phyloP scores from a whole-genome alignment of 2,329 filamentous ascomycete genomes.

The Penicillium expansum region DNA sequence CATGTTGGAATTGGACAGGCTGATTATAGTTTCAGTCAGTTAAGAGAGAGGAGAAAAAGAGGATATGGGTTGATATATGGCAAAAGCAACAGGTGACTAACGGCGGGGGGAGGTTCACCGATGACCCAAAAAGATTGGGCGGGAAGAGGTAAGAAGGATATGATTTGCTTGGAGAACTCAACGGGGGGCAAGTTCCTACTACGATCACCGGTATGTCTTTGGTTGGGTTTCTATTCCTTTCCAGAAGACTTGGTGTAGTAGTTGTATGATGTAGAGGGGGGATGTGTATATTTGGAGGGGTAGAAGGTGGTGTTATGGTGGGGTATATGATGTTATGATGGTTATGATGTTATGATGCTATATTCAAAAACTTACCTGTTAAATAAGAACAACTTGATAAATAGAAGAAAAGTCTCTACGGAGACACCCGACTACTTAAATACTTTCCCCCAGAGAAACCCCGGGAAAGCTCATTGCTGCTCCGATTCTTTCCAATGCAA shows the following conservation, averaged over 20 bases:
- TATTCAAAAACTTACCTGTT: constrained; percentile 18
- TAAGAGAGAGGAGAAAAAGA: constrained; percentile 19
- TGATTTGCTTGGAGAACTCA: constrained; percentile 22
- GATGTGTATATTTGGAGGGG: not conserved
- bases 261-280: not conserved
- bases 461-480: constrained; percentile 31
- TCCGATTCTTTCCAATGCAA: constrained; percentile 41
- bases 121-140: constrained; percentile 39
- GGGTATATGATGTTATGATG: constrained; percentile 16
- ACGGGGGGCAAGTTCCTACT: constrained; percentile 16
- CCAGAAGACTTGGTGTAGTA: constrained; percentile 12
- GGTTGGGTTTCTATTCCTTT: constrained; percentile 5
- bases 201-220: constrained; percentile 16
- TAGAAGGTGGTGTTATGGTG: constrained; percentile 18
- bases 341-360: not conserved
- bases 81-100: constrained; percentile 29
- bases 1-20: constrained; percentile 60
- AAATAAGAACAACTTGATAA: constrained; percentile 13
- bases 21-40: constrained; percentile 29
- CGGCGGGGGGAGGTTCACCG: constrained; percentile 39
- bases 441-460: constrained; percentile 14
- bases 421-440: constrained; percentile 26
- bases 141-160: constrained; percentile 18
- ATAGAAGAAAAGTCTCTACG: constrained; percentile 8
- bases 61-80: constrained; percentile 18